These are phyloP conservation scores for Microascus cirrosus DNA, from an alignment of 2,329 filamentous ascomycete genomes.

Conservation along the genomic window DNA sequence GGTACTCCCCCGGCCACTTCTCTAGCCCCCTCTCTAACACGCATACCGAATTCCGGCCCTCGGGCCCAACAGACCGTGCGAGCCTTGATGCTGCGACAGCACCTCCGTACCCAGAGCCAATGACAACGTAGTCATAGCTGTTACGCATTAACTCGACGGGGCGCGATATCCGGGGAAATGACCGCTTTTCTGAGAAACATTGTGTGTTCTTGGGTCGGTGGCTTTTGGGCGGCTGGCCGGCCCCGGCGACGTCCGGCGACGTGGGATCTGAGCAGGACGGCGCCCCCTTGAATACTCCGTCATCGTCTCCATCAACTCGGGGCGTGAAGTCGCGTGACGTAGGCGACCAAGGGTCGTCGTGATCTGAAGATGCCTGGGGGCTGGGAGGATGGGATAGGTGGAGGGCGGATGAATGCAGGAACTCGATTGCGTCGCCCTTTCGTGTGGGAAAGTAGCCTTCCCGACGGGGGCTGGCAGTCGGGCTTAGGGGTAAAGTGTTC, in stretches of 20 bases:
- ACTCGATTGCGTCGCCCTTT: neutral
- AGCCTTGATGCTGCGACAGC: constrained; percentile 55
- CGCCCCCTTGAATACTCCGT: neutral
- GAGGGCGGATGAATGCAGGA: neutral
- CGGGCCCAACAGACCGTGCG: constrained; percentile 31
- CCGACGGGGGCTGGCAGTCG: neutral
- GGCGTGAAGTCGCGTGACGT: neutral
- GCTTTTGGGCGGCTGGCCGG: neutral
- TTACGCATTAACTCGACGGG: constrained; percentile 44
- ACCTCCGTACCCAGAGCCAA: constrained; percentile 60
- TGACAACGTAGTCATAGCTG: constrained; percentile 54
- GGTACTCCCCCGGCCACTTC: constrained; percentile 57
- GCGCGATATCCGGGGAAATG: constrained; percentile 43
- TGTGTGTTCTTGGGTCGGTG: neutral
- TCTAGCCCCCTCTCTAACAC: constrained; percentile 55
- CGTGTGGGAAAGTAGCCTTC: neutral
- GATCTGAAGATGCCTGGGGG: neutral
- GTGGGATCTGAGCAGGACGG: neutral
- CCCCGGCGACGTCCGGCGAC: neutral
- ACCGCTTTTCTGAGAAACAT: neutral
- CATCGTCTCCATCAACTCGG: neutral
- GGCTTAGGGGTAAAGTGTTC: neutral
- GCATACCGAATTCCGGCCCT: constrained; percentile 41
- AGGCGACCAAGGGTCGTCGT: neutral
- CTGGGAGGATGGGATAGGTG: neutral